Evolutionary conservation across 345 rosid genomes (phyloP), one percentile per base, ranked within the genome.

Genomic region (Barbarea vulgaris): DNA sequence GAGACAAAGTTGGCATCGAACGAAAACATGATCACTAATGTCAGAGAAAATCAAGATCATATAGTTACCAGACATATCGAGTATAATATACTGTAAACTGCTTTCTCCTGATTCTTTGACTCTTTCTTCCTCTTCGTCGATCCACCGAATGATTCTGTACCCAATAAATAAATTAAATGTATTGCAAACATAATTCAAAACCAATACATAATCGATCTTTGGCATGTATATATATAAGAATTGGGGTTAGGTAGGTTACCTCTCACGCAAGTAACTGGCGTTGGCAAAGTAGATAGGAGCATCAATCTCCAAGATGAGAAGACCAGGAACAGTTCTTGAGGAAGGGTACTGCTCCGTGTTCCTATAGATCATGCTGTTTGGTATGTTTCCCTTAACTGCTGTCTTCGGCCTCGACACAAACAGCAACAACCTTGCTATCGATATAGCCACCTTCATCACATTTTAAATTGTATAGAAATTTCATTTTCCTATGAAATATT

Each of bases 201-300:
- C 13, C 21, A 76, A 3, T 12, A 10, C 12, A 12, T 3, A 12
- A 6, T 59, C 11, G 15, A 31, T 44, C 58, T 1, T 53, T 18
- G 33, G 15, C 27, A 12, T 24, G 39, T 22, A 46, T 11, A 17
- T 22, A 46, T 11, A 17, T 67, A 42, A 41, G 28, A 30, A 22
- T 14, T 27, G 17, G 21, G 36, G 47, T 44, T 61, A 76, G 36
- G 37, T 61, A 76, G 36, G 37, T 37, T 79, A 88, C 99, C 96
- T 88, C 73, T 95, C 99, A 79, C 99, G 90, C 63, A 95, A 82
- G 84, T 95, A 95, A 85, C 85, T 81, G 24, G 99, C 81, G 81
- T 93, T 95, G 37, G 97, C 84, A 78, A 95, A 95, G 81, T 88
- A 88, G 71, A 95, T 86, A 4, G 98, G 91, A 7, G 89, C 87